Evolutionary conservation across 805 yeast genomes (phyloP).

Genomic region (Lipomyces japonicus): DNA sequence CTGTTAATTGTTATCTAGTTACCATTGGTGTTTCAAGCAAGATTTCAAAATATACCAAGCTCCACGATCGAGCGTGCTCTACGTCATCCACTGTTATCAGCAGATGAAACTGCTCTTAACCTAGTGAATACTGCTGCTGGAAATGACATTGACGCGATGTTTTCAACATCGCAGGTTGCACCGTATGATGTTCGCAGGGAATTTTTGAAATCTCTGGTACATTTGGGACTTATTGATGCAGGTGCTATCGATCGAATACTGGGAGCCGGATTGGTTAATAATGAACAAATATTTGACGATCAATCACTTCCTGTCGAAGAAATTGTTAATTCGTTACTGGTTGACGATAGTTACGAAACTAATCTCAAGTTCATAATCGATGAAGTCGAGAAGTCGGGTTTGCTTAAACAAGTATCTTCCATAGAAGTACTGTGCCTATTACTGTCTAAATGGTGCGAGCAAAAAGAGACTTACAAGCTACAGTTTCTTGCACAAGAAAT

Average conservation of each 20-base stretch:
- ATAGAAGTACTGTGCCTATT: slow-evolving; percentile 33
- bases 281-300: neutral
- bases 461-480: slow-evolving; percentile 44
- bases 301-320: neutral
- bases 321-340: neutral
- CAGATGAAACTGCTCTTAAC: slow-evolving; percentile 17
- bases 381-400: slow-evolving; percentile 30
- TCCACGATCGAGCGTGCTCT: slow-evolving; percentile 19
- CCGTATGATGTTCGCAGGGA: slow-evolving; percentile 50
- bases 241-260: slow-evolving; percentile 33
- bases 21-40: slow-evolving; percentile 8
- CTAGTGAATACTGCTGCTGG: slow-evolving; percentile 13
- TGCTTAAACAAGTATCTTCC: slow-evolving; percentile 8
- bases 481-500: slow-evolving; percentile 53
- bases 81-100: slow-evolving; percentile 16
- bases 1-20: slow-evolving; percentile 4
- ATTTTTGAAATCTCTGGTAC: slow-evolving; percentile 46
- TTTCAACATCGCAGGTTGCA: slow-evolving; percentile 38
- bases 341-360: slow-evolving; percentile 24
- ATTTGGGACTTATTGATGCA: slow-evolving; percentile 43
- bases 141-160: slow-evolving; percentile 44
- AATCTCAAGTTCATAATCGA: slow-evolving; percentile 27
- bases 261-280: slow-evolving; percentile 25
- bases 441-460: slow-evolving; percentile 47
- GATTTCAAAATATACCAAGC: slow-evolving; percentile 10